Conservation (phyloP, 306 rosid genomes). For the Sechiopsis laciniata region DNA sequence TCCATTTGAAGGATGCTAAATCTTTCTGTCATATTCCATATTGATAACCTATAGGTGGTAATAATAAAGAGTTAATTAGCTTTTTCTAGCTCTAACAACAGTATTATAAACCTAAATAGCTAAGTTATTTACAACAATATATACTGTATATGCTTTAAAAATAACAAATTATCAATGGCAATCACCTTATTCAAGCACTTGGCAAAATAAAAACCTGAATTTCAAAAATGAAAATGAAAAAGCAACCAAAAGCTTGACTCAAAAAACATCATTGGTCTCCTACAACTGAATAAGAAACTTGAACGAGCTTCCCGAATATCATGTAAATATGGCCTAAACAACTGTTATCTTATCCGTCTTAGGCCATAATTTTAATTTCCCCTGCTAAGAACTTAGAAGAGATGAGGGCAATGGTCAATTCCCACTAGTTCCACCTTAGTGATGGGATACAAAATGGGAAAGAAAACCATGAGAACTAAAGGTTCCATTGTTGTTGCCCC, state of each 20-base stretch:
- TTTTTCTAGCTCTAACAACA: neutral
- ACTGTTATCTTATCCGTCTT: constrained; percentile 1
- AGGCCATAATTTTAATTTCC: neutral
- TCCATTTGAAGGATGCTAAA: too few relatives aligned
- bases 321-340: neutral
- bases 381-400: neutral
- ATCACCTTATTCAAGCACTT: constrained; percentile 74
- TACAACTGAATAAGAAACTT: neutral
- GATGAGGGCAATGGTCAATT: neutral
- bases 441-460: constrained; percentile 82
- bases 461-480: constrained; percentile 63
- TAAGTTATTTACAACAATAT: neutral
- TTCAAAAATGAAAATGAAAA: too few relatives aligned
- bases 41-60: constrained; percentile 43
- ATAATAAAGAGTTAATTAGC: neutral
- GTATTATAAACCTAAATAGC: neutral
- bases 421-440: constrained; percentile 57
- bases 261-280: neutral
- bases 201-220: too few relatives aligned
- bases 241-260: neutral
- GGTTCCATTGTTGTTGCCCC: constrained; percentile 86
- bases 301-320: neutral
- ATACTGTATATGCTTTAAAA: neutral
- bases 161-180: neutral
- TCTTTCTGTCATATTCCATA: too few relatives aligned